Percentiles rank a stretch among this genome's conserved stretches.
Conservation (phyloP, 495 filamentous ascomycete species). For the Elasticomyces elasticus region DNA sequence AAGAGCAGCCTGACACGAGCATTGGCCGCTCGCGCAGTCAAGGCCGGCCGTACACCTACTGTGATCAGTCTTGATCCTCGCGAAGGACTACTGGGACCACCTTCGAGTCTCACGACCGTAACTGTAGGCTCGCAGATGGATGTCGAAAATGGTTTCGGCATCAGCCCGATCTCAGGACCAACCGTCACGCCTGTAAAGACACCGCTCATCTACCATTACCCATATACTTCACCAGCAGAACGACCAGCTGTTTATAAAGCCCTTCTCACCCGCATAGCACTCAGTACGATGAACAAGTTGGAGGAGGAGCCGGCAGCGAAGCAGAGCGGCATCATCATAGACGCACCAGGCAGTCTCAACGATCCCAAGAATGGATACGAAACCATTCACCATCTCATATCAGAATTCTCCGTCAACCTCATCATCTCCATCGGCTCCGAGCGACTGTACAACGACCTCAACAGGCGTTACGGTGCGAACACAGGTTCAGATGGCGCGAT, state of each 20-base stretch:
- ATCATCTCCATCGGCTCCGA: slow-evolving; percentile 80
- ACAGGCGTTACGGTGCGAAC: slow-evolving; percentile 58
- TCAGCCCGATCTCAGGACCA: slow-evolving; percentile 80
- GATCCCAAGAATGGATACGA: slow-evolving; percentile 57
- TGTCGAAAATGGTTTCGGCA: slow-evolving; percentile 84
- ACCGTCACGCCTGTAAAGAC: slow-evolving; percentile 80
- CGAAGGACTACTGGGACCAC: slow-evolving; percentile 76
- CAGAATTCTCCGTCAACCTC: slow-evolving; percentile 57
- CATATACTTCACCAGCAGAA: slow-evolving; percentile 62
- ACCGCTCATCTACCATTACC: slow-evolving; percentile 86
- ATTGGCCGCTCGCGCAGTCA: slow-evolving; percentile 70
- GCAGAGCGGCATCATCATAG: slow-evolving; percentile 70
- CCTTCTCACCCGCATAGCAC: slow-evolving; percentile 63
- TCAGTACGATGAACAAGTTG: slow-evolving; percentile 67
- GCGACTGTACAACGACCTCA: slow-evolving; percentile 66
- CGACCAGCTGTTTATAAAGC: slow-evolving; percentile 62
- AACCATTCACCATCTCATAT: slow-evolving; percentile 68
- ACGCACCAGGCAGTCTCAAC: slow-evolving; percentile 62
- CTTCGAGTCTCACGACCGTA: slow-evolving; percentile 74
- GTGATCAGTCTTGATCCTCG: slow-evolving; percentile 79
- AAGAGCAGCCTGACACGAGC: slow-evolving; percentile 80
- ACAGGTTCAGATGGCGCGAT: slow-evolving; percentile 51
- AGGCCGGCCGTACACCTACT: slow-evolving; percentile 64
- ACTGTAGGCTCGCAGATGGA: slow-evolving; percentile 79
- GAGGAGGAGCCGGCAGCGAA: slow-evolving; percentile 64